Evolutionary conservation across 2,329 filamentous ascomycete species (phyloP).

Genomic region (Paecilomyces fulvus): DNA sequence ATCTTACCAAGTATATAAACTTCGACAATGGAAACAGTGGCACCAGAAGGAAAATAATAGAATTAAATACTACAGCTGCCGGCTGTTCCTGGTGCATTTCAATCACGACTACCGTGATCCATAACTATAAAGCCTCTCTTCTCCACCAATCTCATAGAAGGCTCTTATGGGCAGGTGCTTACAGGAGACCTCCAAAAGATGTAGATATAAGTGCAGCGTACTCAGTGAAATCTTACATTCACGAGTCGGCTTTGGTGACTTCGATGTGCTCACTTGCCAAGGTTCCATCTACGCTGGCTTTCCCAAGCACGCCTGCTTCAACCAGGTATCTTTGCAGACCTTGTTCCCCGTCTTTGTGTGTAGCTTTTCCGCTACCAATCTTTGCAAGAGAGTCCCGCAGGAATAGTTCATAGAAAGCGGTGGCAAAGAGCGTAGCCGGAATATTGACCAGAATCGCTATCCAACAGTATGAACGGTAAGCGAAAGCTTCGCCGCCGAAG

Average conservation of each 20-base stretch:
- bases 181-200: no score
- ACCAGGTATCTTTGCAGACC: slow-evolving; percentile 38
- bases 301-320: slow-evolving; percentile 20
- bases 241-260: background rate
- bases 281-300: background rate
- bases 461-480: slow-evolving; percentile 39
- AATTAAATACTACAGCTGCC: no score
- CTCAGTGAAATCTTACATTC: background rate
- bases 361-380: slow-evolving; percentile 43
- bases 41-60: no score
- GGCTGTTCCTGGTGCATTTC: no score
- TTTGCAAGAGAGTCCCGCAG: slow-evolving; percentile 46
- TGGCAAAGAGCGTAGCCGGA: slow-evolving; percentile 49
- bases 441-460: slow-evolving; percentile 50
- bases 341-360: slow-evolving; percentile 45
- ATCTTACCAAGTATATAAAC: background rate
- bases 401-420: slow-evolving; percentile 47
- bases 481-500: slow-evolving; percentile 44
- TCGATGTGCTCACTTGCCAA: slow-evolving; percentile 4
- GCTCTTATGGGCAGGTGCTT: background rate
- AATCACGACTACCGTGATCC: no score
- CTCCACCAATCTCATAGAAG: no score
- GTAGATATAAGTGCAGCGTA: no score
- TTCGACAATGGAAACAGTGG: no score
- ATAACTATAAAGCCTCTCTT: no score